Base-by-base conservation (phyloP, 1,284 basidiomycete species). In the Somion occarium region DNA sequence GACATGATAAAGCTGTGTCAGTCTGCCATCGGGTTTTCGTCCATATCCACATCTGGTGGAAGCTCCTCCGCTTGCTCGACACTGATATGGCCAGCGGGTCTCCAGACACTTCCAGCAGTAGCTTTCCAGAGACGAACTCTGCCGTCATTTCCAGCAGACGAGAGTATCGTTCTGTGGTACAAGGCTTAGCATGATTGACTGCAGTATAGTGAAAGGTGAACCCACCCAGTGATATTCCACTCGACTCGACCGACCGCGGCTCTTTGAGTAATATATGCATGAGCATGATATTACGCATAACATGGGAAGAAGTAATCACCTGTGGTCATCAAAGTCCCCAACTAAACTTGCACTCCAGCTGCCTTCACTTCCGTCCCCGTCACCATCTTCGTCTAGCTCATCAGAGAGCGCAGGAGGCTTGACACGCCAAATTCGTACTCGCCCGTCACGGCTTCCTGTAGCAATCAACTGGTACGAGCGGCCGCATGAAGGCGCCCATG, bases 401-500 rank as follows among this genome's bases (percentile, higher is more conserved):
- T 63, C 69, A 48, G 51, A 59, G 51, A 50, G 55, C 56, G 54
- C 59, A 56, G 54, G 78, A 67, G 90, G 87, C 54, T 74, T 78
- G 47, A 88, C 72, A 53, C 83, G 83, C 93, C 93, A 97, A 58
- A 98, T 91, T 52, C 92, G 72, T 4, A 96, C 91, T 38, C 80
- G 79, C 0, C 93, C 92, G 63, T 95, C 93, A 38, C 92, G 75
- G 37, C 84, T 77, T 4, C 93, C 94, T 0, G 92, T 91, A 2
- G 94, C 94, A 56, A 97, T 76, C 43, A 96, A 83, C 62, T 97
- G 94, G 68, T 93, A 95, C 1, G 89, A 90, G 20, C 93, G 78
- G 1, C 94, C 94, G 59, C 91, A 95, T 0, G 86, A 87, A 1
- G 94, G 91, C 1, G 94, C 92, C 93, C 93, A 98, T 3, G 91